phyloP scores from a whole-genome alignment of 2,329 filamentous ascomycete genomes.

The Didymella glomerata region DNA sequence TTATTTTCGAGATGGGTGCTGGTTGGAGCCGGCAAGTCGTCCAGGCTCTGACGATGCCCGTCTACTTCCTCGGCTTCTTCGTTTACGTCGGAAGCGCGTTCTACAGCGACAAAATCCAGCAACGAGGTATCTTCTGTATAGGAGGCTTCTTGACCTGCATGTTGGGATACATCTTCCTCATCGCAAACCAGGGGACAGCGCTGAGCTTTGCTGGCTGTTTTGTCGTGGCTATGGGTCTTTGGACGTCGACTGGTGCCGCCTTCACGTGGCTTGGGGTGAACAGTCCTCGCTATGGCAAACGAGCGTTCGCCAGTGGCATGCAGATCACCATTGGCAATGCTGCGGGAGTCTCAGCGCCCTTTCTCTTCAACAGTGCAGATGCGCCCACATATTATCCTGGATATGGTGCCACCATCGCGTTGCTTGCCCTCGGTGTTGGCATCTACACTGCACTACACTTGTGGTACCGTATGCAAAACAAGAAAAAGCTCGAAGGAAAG shows the following conservation, averaged over 20 bases:
- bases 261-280: conserved; percentile 43
- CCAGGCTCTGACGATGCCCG: conserved; percentile 45
- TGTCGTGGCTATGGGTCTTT: conserved; percentile 41
- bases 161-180: conserved; percentile 59
- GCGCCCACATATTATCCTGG: conserved; percentile 32
- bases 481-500: conserved; percentile 33
- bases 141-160: conserved; percentile 50
- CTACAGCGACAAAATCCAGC: conserved; percentile 37
- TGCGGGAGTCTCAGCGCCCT: conserved; percentile 44
- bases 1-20: conserved; percentile 39
- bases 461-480: conserved; percentile 34
- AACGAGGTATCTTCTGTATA: conserved; percentile 40
- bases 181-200: conserved; percentile 27
- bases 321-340: conserved; percentile 50
- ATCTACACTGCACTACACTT: conserved; percentile 32
- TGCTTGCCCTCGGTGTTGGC: conserved; percentile 27
- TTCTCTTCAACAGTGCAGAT: conserved; percentile 29
- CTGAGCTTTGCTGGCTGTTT: conserved; percentile 41
- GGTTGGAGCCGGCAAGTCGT: conserved; percentile 36
- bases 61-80: conserved; percentile 39
- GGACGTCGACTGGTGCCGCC: conserved; percentile 35
- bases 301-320: conserved; percentile 40
- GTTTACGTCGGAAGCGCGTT: conserved; percentile 39
- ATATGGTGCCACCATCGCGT: conserved; percentile 36
- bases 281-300: conserved; percentile 44